A percentile compares a stretch with the other conserved stretches of the same genome.
Evolutionary conservation across 1,139 yeast genomes (phyloP).

Genomic region (Nadsonia starkeyi-henricii): DNA sequence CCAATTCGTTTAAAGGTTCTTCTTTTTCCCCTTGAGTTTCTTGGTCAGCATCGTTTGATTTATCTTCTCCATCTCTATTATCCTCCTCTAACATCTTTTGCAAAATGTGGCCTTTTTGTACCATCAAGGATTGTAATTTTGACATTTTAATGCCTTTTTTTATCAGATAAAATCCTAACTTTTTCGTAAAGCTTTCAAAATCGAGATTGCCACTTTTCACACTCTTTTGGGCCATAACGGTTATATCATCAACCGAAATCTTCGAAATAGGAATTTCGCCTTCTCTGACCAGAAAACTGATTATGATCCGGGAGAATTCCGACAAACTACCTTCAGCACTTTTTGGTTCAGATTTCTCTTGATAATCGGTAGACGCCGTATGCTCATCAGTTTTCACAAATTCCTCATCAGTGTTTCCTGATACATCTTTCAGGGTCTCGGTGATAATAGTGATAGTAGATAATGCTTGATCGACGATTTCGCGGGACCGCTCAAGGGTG

Average conservation of each 20-base stretch:
- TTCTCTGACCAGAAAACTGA: not conserved
- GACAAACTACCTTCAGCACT: not conserved
- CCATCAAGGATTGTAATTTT: not conserved
- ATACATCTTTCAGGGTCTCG: no score
- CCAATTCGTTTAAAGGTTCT: not conserved
- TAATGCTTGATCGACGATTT: not conserved
- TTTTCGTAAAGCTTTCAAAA: not conserved
- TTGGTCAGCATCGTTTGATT: no score
- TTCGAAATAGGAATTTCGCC: not conserved
- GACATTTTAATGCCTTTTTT: not conserved
- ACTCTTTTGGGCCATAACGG: not conserved
- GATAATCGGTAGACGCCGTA: not conserved
- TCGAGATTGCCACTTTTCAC: not conserved
- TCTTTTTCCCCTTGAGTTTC: not conserved
- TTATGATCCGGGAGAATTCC: not conserved
- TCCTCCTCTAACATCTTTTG: not conserved
- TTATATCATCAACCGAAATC: not conserved
- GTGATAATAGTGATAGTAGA: not conserved
- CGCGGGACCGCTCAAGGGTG: not conserved
- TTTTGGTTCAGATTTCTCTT: not conserved
- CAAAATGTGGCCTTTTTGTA: not conserved
- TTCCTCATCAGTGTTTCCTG: no score
- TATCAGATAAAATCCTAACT: not conserved
- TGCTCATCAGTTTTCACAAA: no score
- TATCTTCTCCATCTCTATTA: not conserved